phyloP scores from a whole-genome alignment of 2,329 filamentous ascomycete species.

The Apiospora hydei region DNA sequence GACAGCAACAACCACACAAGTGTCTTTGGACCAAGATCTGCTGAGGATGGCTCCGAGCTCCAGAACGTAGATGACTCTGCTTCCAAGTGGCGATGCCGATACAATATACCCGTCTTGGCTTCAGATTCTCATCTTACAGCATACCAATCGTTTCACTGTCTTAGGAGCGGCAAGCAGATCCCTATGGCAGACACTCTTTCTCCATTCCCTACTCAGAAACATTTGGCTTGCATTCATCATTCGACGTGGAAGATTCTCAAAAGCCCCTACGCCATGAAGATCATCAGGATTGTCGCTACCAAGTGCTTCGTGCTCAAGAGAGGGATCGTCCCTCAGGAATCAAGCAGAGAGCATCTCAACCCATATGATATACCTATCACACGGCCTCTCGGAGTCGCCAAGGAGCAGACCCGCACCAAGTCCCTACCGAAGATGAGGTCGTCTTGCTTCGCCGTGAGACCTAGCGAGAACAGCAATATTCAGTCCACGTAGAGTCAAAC shows the following conservation, averaged over 20 bases:
- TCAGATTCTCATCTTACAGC: neutral
- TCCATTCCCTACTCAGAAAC: neutral
- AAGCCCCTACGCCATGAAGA: too few species aligned
- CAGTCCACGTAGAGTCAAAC: slow-evolving; percentile 83
- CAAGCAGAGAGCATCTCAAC: neutral
- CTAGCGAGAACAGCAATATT: slow-evolving; percentile 76
- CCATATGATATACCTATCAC: neutral
- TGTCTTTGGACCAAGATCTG: neutral
- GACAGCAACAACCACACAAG: too few species aligned
- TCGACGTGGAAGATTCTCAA: neutral
- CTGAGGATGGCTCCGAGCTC: neutral
- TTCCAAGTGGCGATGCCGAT: neutral
- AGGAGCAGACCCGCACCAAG: neutral
- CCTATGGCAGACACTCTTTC: neutral
- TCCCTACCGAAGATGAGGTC: slow-evolving; percentile 40
- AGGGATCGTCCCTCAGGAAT: neutral
- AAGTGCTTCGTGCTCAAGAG: neutral
- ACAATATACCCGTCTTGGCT: too few species aligned
- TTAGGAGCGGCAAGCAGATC: neutral
- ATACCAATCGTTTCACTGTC: neutral
- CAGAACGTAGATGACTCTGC: neutral
- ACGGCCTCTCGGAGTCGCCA: neutral
- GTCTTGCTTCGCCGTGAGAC: slow-evolving; percentile 71
- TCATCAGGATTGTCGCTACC: neutral
- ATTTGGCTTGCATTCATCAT: neutral